These are phyloP conservation scores for Pythium scleroteichum DNA, from an alignment of 352 stramenopile genomes.

Conservation along the genomic window DNA sequence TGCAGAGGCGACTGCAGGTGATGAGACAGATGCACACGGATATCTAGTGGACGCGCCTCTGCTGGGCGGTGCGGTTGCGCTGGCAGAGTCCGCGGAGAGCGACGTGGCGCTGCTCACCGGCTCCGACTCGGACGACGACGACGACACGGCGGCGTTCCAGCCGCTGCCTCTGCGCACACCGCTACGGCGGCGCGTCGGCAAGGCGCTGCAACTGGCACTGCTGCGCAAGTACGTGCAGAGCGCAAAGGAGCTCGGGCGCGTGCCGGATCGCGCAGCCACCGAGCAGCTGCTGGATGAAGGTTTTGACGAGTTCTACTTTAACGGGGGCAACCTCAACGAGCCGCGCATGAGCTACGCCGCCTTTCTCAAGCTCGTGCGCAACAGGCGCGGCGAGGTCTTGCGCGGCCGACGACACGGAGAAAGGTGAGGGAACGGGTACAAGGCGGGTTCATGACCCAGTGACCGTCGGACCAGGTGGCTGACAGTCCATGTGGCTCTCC, in stretches of 20 bases:
- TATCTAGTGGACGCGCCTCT: slow-evolving; percentile 8
- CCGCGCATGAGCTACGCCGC: slow-evolving; percentile 52
- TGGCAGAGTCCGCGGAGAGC: not conserved
- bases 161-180: slow-evolving; percentile 4
- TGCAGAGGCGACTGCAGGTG: not conserved
- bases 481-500: slow-evolving; percentile 24
- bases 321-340: slow-evolving; percentile 58
- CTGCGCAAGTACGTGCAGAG: slow-evolving; percentile 63
- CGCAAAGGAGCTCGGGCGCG: slow-evolving; percentile 45
- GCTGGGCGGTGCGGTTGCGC: not conserved
- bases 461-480: not conserved
- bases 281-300: slow-evolving; percentile 65
- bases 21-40: slow-evolving; percentile 1
- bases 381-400: slow-evolving; percentile 51
- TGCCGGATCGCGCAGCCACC: slow-evolving; percentile 50
- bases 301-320: slow-evolving; percentile 73
- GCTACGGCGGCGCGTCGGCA: slow-evolving; percentile 52
- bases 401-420: not conserved
- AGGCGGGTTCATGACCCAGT: too few species aligned
- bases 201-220: slow-evolving; percentile 56
- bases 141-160: slow-evolving; percentile 13
- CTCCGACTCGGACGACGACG: slow-evolving; percentile 7
- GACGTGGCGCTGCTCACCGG: slow-evolving; percentile 14
- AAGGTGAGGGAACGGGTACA: too few species aligned
- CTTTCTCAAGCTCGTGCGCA: slow-evolving; percentile 72